Evolutionary conservation across 768 basidiomycete species (phyloP).

Genomic region (Obba rivulosa): DNA sequence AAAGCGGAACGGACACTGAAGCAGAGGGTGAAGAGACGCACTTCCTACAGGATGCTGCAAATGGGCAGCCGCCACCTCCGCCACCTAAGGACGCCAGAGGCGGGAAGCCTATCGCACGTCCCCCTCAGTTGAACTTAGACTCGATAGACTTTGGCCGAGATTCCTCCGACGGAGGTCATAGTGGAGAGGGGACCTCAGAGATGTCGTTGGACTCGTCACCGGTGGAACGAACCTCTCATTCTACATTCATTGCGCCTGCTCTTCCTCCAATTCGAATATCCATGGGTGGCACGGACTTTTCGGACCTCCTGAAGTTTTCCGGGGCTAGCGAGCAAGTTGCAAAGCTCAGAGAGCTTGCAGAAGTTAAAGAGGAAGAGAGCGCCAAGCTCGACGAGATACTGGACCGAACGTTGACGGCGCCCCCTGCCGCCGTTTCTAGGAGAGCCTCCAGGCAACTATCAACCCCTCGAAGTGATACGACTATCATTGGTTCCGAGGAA

Average conservation of each 20-base stretch:
- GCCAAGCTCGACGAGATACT: conserved; percentile 3
- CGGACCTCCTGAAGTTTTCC: conserved; percentile 60
- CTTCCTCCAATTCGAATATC: conserved; percentile 91
- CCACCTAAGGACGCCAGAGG: conserved; percentile 17
- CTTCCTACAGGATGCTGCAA: conserved; percentile 7
- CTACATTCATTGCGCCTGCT: conserved; percentile 83
- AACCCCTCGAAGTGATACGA: conserved; percentile 21
- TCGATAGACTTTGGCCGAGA: conserved; percentile 1
- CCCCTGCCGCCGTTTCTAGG: background rate
- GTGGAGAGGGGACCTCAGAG: conserved; percentile 20
- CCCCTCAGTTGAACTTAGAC: conserved; percentile 25
- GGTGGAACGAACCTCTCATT: conserved; percentile 59
- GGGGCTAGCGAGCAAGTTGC: conserved; percentile 40
- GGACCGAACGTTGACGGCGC: conserved; percentile 11
- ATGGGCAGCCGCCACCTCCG: conserved; percentile 11
- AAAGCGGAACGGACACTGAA: conserved; percentile 73
- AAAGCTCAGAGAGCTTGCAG: conserved; percentile 40
- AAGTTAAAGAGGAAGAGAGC: conserved; percentile 13
- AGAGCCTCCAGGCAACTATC: conserved; percentile 8
- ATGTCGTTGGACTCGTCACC: conserved; percentile 48
- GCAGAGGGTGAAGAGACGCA: conserved; percentile 44
- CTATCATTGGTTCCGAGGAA: conserved; percentile 9
- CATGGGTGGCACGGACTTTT: conserved; percentile 77
- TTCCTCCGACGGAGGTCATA: conserved; percentile 35
- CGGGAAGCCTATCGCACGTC: conserved; percentile 14